Evolutionary conservation across 2,329 filamentous ascomycete species (phyloP), one percentile per base, ranked within the genome.

Genomic region (Chaetomiaceae sp.): DNA sequence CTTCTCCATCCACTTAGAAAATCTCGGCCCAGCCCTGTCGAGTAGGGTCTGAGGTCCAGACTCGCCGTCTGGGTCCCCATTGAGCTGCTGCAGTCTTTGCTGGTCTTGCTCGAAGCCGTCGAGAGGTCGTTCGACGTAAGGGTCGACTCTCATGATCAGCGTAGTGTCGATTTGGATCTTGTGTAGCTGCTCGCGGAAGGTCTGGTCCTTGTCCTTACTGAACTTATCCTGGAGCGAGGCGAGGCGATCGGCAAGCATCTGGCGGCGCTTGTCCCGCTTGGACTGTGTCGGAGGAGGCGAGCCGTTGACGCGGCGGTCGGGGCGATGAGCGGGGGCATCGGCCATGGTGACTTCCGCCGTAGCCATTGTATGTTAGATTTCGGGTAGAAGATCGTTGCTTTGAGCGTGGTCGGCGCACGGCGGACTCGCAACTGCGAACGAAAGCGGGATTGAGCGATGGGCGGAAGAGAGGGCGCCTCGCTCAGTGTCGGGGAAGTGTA

Each of bases 141-240:
- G 87, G 64, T 96, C 87, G 48, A 94, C 88, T 61, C 88, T 85
- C 68, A 90, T 85, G 60, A 96, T 89, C 41, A 95, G 79, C 54
- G 82, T 89, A 72, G 91, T 90, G 69, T 96, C 91, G 59, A 89
- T 85, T 71, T 96, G 91, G n/a, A 96, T 83, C 61, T 89, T 89
- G 64, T 94, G 86, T 2, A 96, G 80, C 70, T 96, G 90, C 60
- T 94, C 88, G 57, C 91, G 84, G 70, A 95, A 97, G 63, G 90
- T 85, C 58, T 81, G 76, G 69, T 96, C 90, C 59, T 89, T 82
- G 65, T 95, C 90, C 58, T 86, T 81, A 58, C 84, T 82, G 71
- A 96, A 92, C 60, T 85, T 84, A 49, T 86, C 82, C 50, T 86
- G 84, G 70, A 96, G 84, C 51, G 84, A 81, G 36, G 82, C 79